These are phyloP conservation scores for Phialophora tarda DNA, from an alignment of 2,329 filamentous ascomycete genomes.

Conservation along the genomic window DNA sequence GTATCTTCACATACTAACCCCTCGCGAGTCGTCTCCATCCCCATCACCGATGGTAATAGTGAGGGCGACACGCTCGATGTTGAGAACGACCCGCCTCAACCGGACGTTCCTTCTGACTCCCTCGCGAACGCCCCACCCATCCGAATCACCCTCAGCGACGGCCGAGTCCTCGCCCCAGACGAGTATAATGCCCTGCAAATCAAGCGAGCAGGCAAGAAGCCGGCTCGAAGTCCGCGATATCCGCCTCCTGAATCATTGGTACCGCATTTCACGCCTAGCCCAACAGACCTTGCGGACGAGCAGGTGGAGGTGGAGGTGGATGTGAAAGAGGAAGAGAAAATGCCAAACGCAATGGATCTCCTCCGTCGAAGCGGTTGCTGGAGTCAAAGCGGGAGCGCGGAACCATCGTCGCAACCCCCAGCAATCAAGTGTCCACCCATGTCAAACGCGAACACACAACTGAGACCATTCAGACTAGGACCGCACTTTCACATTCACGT, in stretches of 20 bases:
- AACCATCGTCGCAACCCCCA: background rate
- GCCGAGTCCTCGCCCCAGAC: background rate
- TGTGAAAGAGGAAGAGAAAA: background rate
- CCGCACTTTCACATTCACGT: too few species aligned
- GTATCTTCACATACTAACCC: background rate
- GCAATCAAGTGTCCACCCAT: background rate
- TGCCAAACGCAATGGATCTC: background rate
- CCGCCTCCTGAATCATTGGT: background rate
- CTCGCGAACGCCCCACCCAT: background rate
- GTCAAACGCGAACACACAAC: too few species aligned
- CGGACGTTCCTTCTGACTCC: too few species aligned
- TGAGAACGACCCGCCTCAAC: too few species aligned
- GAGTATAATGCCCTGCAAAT: slow-evolving; percentile 6
- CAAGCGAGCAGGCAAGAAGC: slow-evolving; percentile 1
- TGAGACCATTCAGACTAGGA: too few species aligned
- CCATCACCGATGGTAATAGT: background rate
- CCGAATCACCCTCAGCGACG: background rate
- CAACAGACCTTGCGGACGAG: background rate
- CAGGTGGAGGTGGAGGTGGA: background rate
- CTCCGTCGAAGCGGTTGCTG: background rate
- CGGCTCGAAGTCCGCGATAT: background rate
- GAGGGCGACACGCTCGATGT: too few species aligned
- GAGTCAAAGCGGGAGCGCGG: background rate
- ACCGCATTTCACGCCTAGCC: background rate
- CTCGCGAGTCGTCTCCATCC: background rate